phyloP scores from a whole-genome alignment of 2,329 filamentous ascomycete genomes.

The Cladophialophora carrionii region DNA sequence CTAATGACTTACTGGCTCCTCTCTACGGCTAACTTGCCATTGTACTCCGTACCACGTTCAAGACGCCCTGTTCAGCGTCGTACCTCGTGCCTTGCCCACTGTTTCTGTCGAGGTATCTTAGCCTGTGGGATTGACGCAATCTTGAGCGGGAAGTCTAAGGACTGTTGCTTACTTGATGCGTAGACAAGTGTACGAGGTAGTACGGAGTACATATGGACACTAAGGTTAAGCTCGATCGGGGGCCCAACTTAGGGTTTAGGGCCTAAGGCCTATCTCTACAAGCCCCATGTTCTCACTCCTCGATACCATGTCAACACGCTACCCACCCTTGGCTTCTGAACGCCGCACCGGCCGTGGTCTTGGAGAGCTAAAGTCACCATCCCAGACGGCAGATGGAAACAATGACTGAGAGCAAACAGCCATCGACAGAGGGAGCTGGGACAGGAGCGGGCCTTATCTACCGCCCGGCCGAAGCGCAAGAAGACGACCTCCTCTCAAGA shows the following conservation, averaged over 20 bases:
- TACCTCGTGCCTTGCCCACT: background rate
- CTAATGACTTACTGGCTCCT: no score
- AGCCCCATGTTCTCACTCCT: background rate
- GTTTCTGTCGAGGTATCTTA: background rate
- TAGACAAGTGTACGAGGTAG: no score
- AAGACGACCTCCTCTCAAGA: slow-evolving; percentile 29
- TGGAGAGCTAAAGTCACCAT: background rate
- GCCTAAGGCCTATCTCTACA: background rate
- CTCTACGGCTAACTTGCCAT: no score
- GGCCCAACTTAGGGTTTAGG: background rate
- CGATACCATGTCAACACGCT: background rate
- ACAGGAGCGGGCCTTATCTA: slow-evolving; percentile 8
- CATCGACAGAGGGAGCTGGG: background rate
- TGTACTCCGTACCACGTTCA: no score
- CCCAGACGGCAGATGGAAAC: background rate
- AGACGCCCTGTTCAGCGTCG: background rate
- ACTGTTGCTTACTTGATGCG: no score
- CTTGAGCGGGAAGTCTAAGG: background rate
- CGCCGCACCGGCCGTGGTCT: background rate
- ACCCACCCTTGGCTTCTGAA: background rate
- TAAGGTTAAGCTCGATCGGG: no score
- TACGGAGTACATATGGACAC: no score
- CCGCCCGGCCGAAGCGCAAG: slow-evolving; percentile 19
- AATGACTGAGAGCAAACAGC: background rate
- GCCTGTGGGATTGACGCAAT: background rate